Evolutionary conservation across 106 monocot genomes (phyloP).

Genomic region (Phalaenopsis aphrodite): DNA sequence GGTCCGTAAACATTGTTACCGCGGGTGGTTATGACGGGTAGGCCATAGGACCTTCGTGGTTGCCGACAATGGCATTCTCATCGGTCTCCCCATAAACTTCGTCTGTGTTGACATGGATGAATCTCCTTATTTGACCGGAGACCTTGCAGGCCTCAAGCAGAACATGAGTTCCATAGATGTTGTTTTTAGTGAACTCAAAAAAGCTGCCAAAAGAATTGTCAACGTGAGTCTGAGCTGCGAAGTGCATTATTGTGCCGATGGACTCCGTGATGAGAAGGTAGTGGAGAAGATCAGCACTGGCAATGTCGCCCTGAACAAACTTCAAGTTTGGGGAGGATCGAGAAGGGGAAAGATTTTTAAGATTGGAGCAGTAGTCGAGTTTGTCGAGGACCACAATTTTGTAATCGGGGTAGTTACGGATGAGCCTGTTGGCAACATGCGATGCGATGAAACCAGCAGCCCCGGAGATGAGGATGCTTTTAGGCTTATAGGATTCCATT

Average conservation of each 20-base stretch:
- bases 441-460: no score
- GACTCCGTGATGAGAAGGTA: conserved; percentile 26
- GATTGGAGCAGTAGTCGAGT: no score
- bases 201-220: conserved; percentile 34
- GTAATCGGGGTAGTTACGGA: no score
- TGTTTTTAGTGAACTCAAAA: conserved; percentile 32
- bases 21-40: conserved; percentile 27
- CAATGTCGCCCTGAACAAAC: conserved; percentile 33
- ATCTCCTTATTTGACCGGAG: conserved; percentile 26
- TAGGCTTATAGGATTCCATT: conserved; percentile 7
- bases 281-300: conserved; percentile 22
- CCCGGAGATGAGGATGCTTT: no score
- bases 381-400: no score
- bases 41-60: conserved; percentile 27
- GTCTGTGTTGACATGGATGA: conserved; percentile 31
- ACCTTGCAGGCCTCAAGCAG: conserved; percentile 36
- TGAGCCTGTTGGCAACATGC: no score
- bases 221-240: conserved; percentile 29
- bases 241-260: conserved; percentile 34
- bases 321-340: conserved; percentile 25
- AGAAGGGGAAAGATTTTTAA: conserved; percentile 18
- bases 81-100: conserved; percentile 36
- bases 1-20: conserved; percentile 33
- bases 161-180: conserved; percentile 31
- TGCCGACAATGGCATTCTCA: conserved; percentile 27